Evolutionary conservation across 2,329 filamentous ascomycete species (phyloP), one percentile per base, ranked within the genome.

Genomic region (Pseudogymnoascus sp.): DNA sequence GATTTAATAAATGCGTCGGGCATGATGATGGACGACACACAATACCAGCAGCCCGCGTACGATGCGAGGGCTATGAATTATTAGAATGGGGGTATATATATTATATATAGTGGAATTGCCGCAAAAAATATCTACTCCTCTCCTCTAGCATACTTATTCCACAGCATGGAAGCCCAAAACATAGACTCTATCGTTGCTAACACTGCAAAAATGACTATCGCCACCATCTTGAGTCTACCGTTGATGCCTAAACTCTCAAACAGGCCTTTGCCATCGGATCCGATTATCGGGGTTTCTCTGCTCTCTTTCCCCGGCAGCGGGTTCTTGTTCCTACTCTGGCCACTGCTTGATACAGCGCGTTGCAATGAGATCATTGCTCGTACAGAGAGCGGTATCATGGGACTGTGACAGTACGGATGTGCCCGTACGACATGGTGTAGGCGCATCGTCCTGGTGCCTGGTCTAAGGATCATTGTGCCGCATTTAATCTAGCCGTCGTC

Each of bases 1-100:
- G 68, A 67, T 2, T 62, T 73, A 37, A 67, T 72, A 64, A 68
- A 72, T 65, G 70, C 50, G 1, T 56, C 50, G 10, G 50, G 50
- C 50, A n/a, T 56, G 10, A 33, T 56, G 29, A 56, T 56, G n/a
- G 50, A 56, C 15, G 50, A 56, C 10, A 33, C 50, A 19, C 50
- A 56, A 26, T 56, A 56, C 19, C 50, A 56, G 50, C 50, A 56
- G n/a, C 50, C 50, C 6, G 10, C 15, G n/a, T 56, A 33, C 26
- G 50, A 56, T 56, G 26, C n/a, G 29, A 15, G 29, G n/a, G 50
- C n/a, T 19, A 56, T 26, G 44, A 50, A 50, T 50, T 29, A 29
- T 50, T 50, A 23, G 46, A 56, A 56, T 4, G 31, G 31, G 46
- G 26, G 15, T 29, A 29, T 56, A 56, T 56, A 56, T 33, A n/a